phyloP scores from a whole-genome alignment of 768 basidiomycete genomes.

The Naganishia randhawae region DNA sequence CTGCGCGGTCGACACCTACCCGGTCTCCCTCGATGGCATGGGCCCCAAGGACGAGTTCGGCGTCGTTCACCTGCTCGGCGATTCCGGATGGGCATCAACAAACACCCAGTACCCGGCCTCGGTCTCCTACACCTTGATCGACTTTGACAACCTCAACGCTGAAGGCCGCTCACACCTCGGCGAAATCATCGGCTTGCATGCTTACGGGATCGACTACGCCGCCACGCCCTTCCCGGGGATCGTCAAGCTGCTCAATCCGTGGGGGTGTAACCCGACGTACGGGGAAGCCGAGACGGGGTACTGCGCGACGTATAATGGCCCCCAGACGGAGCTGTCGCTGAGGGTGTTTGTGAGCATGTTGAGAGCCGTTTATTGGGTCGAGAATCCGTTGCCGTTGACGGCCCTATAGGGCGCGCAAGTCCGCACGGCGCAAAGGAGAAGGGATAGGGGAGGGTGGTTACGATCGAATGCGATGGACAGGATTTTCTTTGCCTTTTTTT shows the following conservation, averaged over 20 bases:
- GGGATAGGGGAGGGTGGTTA: not conserved
- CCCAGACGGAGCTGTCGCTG: slow-evolving; percentile 1
- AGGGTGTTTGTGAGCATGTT: slow-evolving; percentile 15
- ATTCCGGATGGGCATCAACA: slow-evolving; percentile 8
- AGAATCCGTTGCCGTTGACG: not conserved
- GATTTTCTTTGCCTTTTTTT: too few species aligned
- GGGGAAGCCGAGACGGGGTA: not conserved
- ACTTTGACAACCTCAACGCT: slow-evolving; percentile 13
- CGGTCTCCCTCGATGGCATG: slow-evolving; percentile 1
- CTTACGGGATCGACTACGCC: slow-evolving; percentile 8
- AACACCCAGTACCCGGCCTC: not conserved
- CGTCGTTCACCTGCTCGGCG: slow-evolving; percentile 8
- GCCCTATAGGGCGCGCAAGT: not conserved
- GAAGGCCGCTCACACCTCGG: not conserved
- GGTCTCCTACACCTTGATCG: slow-evolving; percentile 5
- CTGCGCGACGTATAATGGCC: not conserved
- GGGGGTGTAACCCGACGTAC: slow-evolving; percentile 11
- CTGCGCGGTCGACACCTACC: slow-evolving; percentile 17
- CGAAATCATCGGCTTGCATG: slow-evolving; percentile 8
- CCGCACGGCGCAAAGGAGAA: too few species aligned
- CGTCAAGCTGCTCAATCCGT: slow-evolving; percentile 13
- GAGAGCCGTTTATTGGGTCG: not conserved
- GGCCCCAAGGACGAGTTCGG: slow-evolving; percentile 17
- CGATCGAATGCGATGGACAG: too few species aligned
- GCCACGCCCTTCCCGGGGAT: slow-evolving; percentile 1